Conservation (phyloP, 2,329 filamentous ascomycete genomes). For the Diplodia scrobiculata region DNA sequence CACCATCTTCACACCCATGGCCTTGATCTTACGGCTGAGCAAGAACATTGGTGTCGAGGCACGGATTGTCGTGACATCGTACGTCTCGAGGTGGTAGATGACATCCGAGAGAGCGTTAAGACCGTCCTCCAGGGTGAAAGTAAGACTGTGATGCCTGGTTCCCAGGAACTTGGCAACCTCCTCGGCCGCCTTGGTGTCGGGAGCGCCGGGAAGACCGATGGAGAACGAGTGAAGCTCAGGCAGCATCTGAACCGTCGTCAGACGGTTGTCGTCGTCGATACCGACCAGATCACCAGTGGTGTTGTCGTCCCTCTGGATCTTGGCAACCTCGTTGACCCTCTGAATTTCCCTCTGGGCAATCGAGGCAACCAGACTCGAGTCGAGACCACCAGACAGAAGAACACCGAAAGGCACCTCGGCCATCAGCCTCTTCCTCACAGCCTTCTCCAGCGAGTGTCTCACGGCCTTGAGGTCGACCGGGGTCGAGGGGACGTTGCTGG, state of each 20-base stretch:
- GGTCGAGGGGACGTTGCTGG: slow-evolving; percentile 71
- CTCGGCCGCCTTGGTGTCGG: slow-evolving; percentile 86
- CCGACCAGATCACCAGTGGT: slow-evolving; percentile 70
- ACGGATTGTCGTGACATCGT: slow-evolving; percentile 97
- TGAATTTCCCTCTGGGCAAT: slow-evolving; percentile 93
- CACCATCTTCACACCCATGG: slow-evolving; percentile 99
- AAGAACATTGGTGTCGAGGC: slow-evolving; percentile 99
- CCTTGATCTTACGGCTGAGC: slow-evolving; percentile 97
- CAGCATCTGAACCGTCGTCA: slow-evolving; percentile 86
- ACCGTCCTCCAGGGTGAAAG: slow-evolving; percentile 95
- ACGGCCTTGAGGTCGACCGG: slow-evolving; percentile 83
- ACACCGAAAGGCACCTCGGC: slow-evolving; percentile 98
- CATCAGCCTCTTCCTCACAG: slow-evolving; percentile 96
- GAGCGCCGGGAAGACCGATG: slow-evolving; percentile 89
- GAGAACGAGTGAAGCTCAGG: slow-evolving; percentile 98
- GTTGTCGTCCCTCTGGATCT: slow-evolving; percentile 41
- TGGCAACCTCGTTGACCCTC: slow-evolving; percentile 68
- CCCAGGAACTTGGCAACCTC: slow-evolving; percentile 96
- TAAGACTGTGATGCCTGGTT: slow-evolving; percentile 97
- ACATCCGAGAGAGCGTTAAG: slow-evolving; percentile 96
- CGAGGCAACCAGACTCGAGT: slow-evolving; percentile 91
- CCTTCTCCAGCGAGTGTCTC: slow-evolving; percentile 79
- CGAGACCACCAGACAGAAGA: slow-evolving; percentile 87
- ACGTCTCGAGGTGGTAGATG: slow-evolving; percentile 96
- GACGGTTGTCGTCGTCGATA: slow-evolving; percentile 87